Conservation (phyloP, 192 early-diverging fungal species). For the Geranomyces michiganensis region DNA sequence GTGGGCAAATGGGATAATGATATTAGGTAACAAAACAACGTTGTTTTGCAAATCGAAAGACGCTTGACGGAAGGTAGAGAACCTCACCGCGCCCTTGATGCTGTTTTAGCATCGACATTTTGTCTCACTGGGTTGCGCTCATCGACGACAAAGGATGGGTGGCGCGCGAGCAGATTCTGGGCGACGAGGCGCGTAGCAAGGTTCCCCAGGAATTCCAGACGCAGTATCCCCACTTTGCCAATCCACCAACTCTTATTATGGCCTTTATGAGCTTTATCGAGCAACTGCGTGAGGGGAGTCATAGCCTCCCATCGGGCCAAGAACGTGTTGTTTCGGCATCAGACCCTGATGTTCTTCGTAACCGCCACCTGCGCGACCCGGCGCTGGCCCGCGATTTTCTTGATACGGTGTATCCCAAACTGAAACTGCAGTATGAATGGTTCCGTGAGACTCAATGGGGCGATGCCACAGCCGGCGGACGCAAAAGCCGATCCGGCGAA, state of each 20-base stretch:
- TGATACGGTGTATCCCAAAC: constrained; percentile 61
- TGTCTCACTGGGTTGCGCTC: constrained; percentile 74
- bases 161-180: constrained; percentile 92
- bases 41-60: neutral
- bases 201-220: constrained; percentile 88
- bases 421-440: constrained; percentile 74
- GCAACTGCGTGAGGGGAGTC: constrained; percentile 31
- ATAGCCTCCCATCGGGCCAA: neutral
- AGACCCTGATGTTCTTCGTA: constrained; percentile 8
- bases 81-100: neutral
- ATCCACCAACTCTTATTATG: constrained; percentile 86
- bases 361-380: constrained; percentile 17
- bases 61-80: constrained; percentile 11
- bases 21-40: constrained; percentile 51
- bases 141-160: constrained; percentile 89
- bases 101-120: constrained; percentile 74
- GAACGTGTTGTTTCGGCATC: neutral
- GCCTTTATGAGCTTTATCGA: constrained; percentile 70
- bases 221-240: constrained; percentile 90
- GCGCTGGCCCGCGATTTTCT: constrained; percentile 26
- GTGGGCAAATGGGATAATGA: constrained; percentile 87
- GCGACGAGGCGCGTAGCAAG: constrained; percentile 88
- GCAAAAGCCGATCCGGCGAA: constrained; percentile 49
- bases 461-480: constrained; percentile 53
- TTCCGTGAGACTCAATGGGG: constrained; percentile 81